Conservation (phyloP, 2,329 filamentous ascomycete genomes). For the Neonectria hederae region DNA sequence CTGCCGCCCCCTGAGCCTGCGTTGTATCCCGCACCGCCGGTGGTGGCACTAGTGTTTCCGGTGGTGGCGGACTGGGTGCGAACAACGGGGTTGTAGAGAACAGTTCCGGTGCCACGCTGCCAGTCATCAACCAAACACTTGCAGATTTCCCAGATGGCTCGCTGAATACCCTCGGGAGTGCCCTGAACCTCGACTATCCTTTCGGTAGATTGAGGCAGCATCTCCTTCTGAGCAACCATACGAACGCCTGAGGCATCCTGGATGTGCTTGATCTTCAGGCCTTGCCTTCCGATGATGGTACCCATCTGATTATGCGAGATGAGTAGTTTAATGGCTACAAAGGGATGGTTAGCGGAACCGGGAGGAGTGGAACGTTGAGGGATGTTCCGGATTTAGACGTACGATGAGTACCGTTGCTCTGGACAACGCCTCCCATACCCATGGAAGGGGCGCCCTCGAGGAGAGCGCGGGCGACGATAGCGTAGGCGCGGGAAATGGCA, state of each 20-base stretch:
- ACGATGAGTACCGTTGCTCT: conserved; percentile 94
- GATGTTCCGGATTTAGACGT: conserved; percentile 42
- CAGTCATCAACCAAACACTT: conserved; percentile 98
- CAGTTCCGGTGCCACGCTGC: conserved; percentile 95
- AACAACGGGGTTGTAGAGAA: conserved; percentile 96
- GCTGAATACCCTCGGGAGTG: conserved; percentile 92
- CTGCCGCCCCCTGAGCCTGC: conserved; percentile 55
- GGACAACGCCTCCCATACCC: conserved; percentile 92
- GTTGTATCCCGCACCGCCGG: conserved; percentile 48
- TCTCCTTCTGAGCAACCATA: conserved; percentile 99
- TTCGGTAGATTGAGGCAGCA: conserved; percentile 98
- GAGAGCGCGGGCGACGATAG: conserved; percentile 89
- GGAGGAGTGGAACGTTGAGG: not conserved
- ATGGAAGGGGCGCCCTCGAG: conserved; percentile 93
- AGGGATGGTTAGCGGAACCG: conserved; percentile 24
- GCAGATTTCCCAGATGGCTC: conserved; percentile 97
- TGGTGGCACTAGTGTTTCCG: conserved; percentile 50
- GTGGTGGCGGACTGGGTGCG: conserved; percentile 75
- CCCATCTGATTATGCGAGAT: conserved; percentile 99
- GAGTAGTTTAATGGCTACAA: conserved; percentile 89
- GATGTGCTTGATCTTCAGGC: conserved; percentile 99
- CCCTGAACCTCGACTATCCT: conserved; percentile 97
- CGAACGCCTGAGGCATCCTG: conserved; percentile 96
- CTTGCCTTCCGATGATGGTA: conserved; percentile 96
- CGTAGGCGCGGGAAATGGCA: conserved; percentile 90